phyloP scores from a whole-genome alignment of 495 filamentous ascomycete genomes.

The Hyaloscypha hepaticicola region DNA sequence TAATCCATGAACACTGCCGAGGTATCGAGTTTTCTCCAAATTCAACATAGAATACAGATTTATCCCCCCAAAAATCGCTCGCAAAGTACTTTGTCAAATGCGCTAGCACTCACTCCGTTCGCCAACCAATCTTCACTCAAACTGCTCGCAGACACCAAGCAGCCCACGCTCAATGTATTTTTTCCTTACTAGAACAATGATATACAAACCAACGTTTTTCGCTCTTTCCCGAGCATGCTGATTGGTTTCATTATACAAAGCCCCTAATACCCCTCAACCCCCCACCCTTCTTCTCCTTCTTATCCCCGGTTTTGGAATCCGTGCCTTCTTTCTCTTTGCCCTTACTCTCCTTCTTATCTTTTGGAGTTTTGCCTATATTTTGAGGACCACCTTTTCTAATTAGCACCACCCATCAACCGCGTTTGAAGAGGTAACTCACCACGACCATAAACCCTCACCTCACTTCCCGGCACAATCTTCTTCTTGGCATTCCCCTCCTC shows the following conservation, averaged over 20 bases:
- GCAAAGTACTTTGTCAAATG: too few relatives aligned
- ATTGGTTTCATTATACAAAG: conserved; percentile 40
- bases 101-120: too few relatives aligned
- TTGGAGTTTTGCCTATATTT: conserved; percentile 43
- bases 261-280: conserved; percentile 52
- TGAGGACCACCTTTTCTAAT: conserved; percentile 49
- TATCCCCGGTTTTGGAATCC: conserved; percentile 38
- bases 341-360: conserved; percentile 37
- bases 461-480: conserved; percentile 38
- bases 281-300: conserved; percentile 51
- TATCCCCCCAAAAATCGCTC: too few relatives aligned
- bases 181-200: background rate
- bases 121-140: too few relatives aligned
- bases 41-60: too few relatives aligned
- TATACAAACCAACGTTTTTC: too few relatives aligned
- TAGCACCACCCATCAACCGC: conserved; percentile 33
- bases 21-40: too few relatives aligned
- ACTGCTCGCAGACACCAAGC: too few relatives aligned
- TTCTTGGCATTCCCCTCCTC: conserved; percentile 36
- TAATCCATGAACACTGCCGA: too few relatives aligned
- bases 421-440: conserved; percentile 33
- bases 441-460: conserved; percentile 42
- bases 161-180: too few relatives aligned
- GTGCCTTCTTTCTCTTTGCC: conserved; percentile 44
- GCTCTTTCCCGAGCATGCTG: too few relatives aligned